Evolutionary conservation across 1,284 basidiomycete species (phyloP), one percentile per base, ranked within the genome.

Genomic region (Exobasidium cylindrosporum): DNA sequence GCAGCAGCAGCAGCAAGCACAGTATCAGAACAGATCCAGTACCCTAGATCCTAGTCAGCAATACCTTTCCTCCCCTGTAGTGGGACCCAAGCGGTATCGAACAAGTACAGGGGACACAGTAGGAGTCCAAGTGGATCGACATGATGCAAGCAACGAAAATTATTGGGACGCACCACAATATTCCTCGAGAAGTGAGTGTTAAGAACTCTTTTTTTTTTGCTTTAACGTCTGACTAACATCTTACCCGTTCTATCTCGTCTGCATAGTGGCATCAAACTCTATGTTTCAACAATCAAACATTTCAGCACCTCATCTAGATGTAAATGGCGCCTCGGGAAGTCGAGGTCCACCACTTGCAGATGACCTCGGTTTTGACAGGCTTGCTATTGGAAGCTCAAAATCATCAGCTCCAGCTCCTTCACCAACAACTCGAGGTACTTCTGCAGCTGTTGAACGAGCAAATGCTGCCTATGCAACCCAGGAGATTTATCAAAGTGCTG

Each of bases 211-310:
- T 40, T 40, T 40, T 40, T 17, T 40, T 40, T 40, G 35, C 35
- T 40, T 17, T n/a, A n/a, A n/a, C n/a, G n/a, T n/a, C n/a, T n/a
- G n/a, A n/a, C n/a, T n/a, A n/a, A n/a, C n/a, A n/a, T n/a, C n/a
- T n/a, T n/a, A n/a, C 35, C 17, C 17, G 35, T 17, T 17, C 35
- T 40, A 10, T 40, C 17, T 40, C 35, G 10, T 17, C 35, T 10
- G 7, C 35, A 10, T 40, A 40, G 35, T 10, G 7, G 35, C 35
- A 40, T 7, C 35, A 40, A 7, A 7, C 40, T 46, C 55, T 3
- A 70, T 74, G 68, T 73, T 70, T 56, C 66, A 63, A 26, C 72
- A 74, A 61, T 67, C 69, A 54, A 74, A 74, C 67, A 67, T 69
- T 54, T 74, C 72, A 11, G 72, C 72, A 63, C 70, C 72, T n/a